Conservation (phyloP, 805 yeast species). For the Kodamaea lidongshanica region DNA sequence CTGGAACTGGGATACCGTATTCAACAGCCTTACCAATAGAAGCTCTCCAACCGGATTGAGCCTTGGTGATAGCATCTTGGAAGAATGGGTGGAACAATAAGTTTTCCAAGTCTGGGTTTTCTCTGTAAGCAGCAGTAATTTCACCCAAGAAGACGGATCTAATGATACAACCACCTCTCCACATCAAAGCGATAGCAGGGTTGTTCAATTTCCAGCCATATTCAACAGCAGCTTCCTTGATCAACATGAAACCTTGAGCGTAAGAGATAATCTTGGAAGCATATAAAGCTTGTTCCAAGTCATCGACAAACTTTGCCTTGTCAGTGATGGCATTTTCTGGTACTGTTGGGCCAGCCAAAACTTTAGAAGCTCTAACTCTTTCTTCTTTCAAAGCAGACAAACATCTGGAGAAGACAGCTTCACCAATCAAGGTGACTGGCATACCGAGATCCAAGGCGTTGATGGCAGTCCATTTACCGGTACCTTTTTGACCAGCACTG, state of each 20-base stretch:
- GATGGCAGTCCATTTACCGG: constrained; percentile 99
- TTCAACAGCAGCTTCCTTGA: constrained; percentile 96
- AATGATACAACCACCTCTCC: constrained; percentile 99
- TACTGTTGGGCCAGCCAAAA: constrained; percentile 72
- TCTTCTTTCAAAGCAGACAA: constrained; percentile 87
- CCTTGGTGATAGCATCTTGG: constrained; percentile 83
- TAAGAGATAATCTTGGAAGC: constrained; percentile 98
- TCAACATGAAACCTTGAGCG: constrained; percentile 99
- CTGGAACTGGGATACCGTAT: constrained; percentile 95
- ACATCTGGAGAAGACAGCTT: constrained; percentile 97
- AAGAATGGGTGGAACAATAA: constrained; percentile 94
- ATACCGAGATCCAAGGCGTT: constrained; percentile 96
- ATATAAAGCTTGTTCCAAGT: constrained; percentile 95
- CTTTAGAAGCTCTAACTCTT: constrained; percentile 78
- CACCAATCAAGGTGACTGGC: constrained; percentile 98
- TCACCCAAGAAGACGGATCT: constrained; percentile 97
- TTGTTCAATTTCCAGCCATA: constrained; percentile 96
- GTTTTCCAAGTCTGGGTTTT: constrained; percentile 90
- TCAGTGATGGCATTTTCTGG: constrained; percentile 61
- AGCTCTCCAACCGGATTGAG: constrained; percentile 94
- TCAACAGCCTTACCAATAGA: constrained; percentile 71
- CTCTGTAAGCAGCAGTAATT: constrained; percentile 93
- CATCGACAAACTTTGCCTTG: constrained; percentile 79
- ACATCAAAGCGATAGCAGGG: constrained; percentile 98
- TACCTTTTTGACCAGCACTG: constrained; percentile 98